Evolutionary conservation across 169 alveolate genomes (phyloP).

Genomic region (Plasmodium yoelii): DNA sequence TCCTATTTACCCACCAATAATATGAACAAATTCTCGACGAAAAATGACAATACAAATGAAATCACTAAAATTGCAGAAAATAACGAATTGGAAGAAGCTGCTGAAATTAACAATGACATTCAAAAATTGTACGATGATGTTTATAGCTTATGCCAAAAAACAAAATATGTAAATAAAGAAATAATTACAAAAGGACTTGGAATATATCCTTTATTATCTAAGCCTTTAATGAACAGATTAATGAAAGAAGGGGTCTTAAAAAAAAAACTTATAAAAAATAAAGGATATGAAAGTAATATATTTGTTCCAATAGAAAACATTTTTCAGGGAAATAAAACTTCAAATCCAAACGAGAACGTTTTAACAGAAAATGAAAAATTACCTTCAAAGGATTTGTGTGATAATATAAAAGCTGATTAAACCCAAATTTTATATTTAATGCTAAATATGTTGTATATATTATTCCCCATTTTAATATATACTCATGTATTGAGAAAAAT

Average conservation of each 20-base stretch:
- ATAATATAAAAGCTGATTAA: no score
- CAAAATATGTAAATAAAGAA: conserved; percentile 63
- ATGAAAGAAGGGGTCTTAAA: conserved; percentile 44
- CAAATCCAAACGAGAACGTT: background rate
- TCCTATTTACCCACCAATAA: background rate
- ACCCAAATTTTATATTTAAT: background rate
- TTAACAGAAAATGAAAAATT: no score
- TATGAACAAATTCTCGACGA: background rate
- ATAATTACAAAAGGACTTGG: conserved; percentile 64
- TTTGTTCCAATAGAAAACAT: conserved; percentile 39
- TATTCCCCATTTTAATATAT: background rate
- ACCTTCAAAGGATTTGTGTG: no score
- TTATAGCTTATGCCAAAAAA: conserved; percentile 32
- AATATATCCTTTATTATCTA: conserved; percentile 42
- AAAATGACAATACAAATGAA: no score
- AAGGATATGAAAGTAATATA: conserved; percentile 70
- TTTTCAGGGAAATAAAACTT: conserved; percentile 7
- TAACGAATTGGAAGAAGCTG: no score
- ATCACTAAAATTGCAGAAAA: no score
- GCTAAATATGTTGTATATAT: conserved; percentile 1
- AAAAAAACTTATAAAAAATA: conserved; percentile 48
- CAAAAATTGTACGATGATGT: conserved; percentile 67
- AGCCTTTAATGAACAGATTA: conserved; percentile 65
- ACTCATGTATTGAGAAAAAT: background rate
- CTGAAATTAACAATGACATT: conserved; percentile 35